Evolutionary conservation across 164 flowering plant species (phyloP).

Genomic region (Stephania yunnanensis): DNA sequence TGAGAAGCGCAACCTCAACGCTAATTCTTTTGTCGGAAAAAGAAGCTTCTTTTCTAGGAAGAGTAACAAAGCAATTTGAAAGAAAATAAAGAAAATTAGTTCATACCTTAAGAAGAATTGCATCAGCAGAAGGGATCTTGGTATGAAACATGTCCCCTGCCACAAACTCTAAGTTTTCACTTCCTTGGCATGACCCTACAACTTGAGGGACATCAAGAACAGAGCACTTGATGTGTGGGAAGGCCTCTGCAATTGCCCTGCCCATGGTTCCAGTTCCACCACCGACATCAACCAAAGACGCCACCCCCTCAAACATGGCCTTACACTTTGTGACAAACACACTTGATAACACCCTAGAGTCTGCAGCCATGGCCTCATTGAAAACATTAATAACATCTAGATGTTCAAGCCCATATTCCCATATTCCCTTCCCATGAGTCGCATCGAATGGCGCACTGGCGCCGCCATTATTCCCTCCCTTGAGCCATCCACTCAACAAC

Average conservation of each 20-base stretch:
- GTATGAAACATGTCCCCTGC: constrained; percentile 28
- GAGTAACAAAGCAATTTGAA: not conserved
- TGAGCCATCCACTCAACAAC: constrained; percentile 21
- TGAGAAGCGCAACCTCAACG: too few species aligned
- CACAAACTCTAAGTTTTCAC: constrained; percentile 13
- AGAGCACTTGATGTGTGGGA: constrained; percentile 25
- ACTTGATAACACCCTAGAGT: constrained; percentile 14
- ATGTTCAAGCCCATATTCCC: constrained; percentile 11
- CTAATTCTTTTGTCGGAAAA: too few species aligned
- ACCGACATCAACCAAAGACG: constrained; percentile 28
- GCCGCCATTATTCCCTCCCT: not conserved
- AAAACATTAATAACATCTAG: constrained; percentile 9
- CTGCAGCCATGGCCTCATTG: constrained; percentile 28
- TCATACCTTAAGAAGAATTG: constrained; percentile 9
- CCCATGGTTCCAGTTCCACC: constrained; percentile 15
- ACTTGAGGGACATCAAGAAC: constrained; percentile 31
- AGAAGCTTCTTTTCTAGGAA: too few species aligned
- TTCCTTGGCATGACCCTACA: constrained; percentile 8
- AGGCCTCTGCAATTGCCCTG: constrained; percentile 13
- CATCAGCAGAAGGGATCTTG: constrained; percentile 23
- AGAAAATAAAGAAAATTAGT: not conserved
- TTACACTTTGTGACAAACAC: constrained; percentile 10
- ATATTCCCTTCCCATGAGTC: constrained; percentile 22
- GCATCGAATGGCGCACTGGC: constrained; percentile 20
- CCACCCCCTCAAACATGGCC: constrained; percentile 20